Conservation (phyloP, 192 early-diverging fungal genomes). For the Lunasporangiospora selenospora region DNA sequence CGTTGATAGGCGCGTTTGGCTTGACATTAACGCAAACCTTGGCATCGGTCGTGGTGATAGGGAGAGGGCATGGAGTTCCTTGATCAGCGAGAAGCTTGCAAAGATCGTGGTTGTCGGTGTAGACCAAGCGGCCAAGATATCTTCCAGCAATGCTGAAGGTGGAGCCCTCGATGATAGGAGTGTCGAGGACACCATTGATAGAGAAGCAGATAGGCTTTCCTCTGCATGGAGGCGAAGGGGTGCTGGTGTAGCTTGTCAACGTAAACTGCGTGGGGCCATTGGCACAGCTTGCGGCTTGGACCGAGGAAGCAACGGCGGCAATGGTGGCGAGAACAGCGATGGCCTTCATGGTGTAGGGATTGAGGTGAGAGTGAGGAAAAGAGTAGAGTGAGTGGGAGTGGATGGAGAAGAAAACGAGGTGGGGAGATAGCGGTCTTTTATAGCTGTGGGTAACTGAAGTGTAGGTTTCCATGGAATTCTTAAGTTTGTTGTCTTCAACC, state of each 20-base stretch:
- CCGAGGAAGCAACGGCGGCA: not conserved
- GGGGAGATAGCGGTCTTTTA: too few relatives aligned
- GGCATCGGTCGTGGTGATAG: constrained; percentile 13
- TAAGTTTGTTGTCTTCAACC: too few relatives aligned
- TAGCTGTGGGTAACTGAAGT: too few relatives aligned
- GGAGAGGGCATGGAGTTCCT: constrained; percentile 14
- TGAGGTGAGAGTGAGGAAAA: not conserved
- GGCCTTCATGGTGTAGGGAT: constrained; percentile 35
- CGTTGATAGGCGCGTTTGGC: constrained; percentile 14
- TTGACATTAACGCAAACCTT: constrained; percentile 20
- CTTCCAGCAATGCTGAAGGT: constrained; percentile 9
- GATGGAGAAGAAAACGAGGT: too few relatives aligned
- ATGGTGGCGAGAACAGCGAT: constrained; percentile 18
- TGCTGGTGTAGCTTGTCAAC: constrained; percentile 7
- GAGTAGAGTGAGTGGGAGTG: not conserved
- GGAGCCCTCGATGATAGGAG: constrained; percentile 5
- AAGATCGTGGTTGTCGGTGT: constrained; percentile 21
- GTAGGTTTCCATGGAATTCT: too few relatives aligned
- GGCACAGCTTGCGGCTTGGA: constrained; percentile 11
- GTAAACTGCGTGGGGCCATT: constrained; percentile 1
- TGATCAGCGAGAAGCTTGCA: constrained; percentile 5
- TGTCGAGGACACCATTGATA: constrained; percentile 5
- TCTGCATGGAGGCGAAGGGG: constrained; percentile 22
- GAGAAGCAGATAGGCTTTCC: constrained; percentile 10
- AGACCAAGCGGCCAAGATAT: constrained; percentile 16